These are phyloP conservation scores for Fusarium sp. DNA, from an alignment of 2,329 filamentous ascomycete species.

Conservation along the genomic window DNA sequence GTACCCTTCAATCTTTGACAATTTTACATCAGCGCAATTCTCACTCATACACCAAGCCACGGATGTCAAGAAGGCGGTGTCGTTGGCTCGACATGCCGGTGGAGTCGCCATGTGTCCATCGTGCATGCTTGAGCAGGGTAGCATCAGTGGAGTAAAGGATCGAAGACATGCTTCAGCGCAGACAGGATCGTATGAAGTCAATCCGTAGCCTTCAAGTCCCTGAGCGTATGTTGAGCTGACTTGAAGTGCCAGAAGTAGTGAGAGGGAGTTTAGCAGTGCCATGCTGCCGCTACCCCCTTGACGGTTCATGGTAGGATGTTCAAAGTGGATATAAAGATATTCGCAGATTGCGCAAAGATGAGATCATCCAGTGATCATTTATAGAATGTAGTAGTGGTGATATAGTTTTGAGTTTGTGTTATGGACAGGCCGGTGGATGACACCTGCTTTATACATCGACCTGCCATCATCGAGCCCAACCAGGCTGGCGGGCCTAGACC, in stretches of 20 bases:
- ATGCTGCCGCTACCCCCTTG: background rate
- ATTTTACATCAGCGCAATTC: background rate
- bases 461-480: background rate
- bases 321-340: background rate
- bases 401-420: background rate
- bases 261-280: background rate
- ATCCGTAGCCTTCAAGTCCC: background rate
- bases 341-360: background rate
- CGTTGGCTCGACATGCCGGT: slow-evolving; percentile 3
- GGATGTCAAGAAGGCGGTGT: background rate
- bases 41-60: slow-evolving; percentile 4
- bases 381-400: background rate
- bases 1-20: slow-evolving; percentile 2
- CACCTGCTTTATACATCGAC: slow-evolving; percentile 10
- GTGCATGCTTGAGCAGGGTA: slow-evolving; percentile 2
- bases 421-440: background rate
- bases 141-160: background rate
- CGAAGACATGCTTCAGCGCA: slow-evolving; percentile 16
- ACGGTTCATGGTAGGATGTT: background rate
- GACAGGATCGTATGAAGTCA: slow-evolving; percentile 4
- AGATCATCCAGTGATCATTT: background rate
- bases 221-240: background rate
- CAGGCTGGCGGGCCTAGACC: background rate
- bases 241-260: background rate
- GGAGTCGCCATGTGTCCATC: background rate